Conservation (phyloP, 345 rosid genomes). For the Combretum micranthum region DNA sequence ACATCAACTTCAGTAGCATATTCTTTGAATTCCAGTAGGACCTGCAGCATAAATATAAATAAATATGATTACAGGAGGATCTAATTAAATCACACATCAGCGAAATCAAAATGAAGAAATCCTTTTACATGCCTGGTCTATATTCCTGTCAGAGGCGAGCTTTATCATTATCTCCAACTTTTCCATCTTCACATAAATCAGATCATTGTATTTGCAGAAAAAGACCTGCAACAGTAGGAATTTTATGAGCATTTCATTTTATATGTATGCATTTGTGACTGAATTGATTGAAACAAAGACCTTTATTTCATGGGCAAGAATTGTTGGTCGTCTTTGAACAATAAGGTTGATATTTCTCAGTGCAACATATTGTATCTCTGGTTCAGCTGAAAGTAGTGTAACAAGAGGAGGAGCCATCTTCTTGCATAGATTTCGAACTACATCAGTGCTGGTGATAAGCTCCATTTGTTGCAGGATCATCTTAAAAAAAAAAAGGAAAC, state of each 20-base stretch:
- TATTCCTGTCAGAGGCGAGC: constrained; percentile 97
- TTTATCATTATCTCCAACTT: constrained; percentile 99
- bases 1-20: constrained; percentile 99
- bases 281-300: constrained; percentile 21
- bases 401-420: constrained; percentile 99
- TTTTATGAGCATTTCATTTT: constrained; percentile 15
- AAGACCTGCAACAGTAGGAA: constrained; percentile 56
- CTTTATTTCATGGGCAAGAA: constrained; percentile 99
- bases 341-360: constrained; percentile 93
- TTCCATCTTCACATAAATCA: constrained; percentile 99
- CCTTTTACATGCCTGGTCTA: constrained; percentile 70
- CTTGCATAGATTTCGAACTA: constrained; percentile 98
- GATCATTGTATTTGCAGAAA: constrained; percentile 99
- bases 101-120: not conserved
- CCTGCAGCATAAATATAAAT: constrained; percentile 39
- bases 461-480: constrained; percentile 99
- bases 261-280: not conserved
- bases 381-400: constrained; percentile 95
- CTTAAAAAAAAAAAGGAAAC: constrained; percentile 33
- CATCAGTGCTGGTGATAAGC: constrained; percentile 90
- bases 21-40: constrained; percentile 95
- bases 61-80: not conserved
- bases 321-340: constrained; percentile 91
- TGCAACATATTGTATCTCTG: constrained; percentile 99
- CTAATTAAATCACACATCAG: not conserved